These are phyloP conservation scores for Sarocladium strictum DNA, from an alignment of 2,329 filamentous ascomycete species.

Conservation along the genomic window DNA sequence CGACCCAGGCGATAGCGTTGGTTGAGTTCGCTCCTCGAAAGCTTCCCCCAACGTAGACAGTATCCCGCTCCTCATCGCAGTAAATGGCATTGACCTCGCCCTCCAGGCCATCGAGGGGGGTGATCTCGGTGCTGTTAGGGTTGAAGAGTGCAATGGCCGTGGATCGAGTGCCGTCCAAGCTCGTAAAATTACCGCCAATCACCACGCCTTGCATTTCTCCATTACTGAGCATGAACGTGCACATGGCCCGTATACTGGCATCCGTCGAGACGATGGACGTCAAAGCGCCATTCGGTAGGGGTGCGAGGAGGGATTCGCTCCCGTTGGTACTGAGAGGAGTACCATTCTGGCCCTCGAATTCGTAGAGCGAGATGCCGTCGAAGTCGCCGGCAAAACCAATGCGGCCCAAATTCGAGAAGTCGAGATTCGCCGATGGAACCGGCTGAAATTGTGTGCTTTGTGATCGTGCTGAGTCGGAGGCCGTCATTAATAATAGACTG, in stretches of 20 bases:
- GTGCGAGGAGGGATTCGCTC: slow-evolving; percentile 72
- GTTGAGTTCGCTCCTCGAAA: slow-evolving; percentile 77
- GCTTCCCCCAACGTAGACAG: slow-evolving; percentile 86
- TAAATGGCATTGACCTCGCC: slow-evolving; percentile 77
- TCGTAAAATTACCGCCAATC: slow-evolving; percentile 93
- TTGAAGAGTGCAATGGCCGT: slow-evolving; percentile 78
- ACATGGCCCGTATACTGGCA: slow-evolving; percentile 84
- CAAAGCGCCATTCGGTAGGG: slow-evolving; percentile 81
- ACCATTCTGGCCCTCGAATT: slow-evolving; percentile 76
- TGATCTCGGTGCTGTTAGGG: slow-evolving; percentile 62
- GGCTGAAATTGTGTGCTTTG: slow-evolving; percentile 53
- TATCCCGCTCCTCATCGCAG: slow-evolving; percentile 70
- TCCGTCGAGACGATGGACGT: slow-evolving; percentile 69
- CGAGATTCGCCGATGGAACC: slow-evolving; percentile 65
- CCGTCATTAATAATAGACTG: background rate
- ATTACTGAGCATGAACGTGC: slow-evolving; percentile 62
- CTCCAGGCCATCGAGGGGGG: slow-evolving; percentile 70
- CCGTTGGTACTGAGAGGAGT: slow-evolving; percentile 64
- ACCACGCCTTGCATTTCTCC: slow-evolving; percentile 68
- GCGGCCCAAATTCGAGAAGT: slow-evolving; percentile 71
- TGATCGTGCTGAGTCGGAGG: slow-evolving; percentile 27
- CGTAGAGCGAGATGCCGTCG: slow-evolving; percentile 82
- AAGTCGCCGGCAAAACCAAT: slow-evolving; percentile 87
- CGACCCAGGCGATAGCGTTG: slow-evolving; percentile 81
- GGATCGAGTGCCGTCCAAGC: slow-evolving; percentile 69